phyloP scores from a whole-genome alignment of 2,329 filamentous ascomycete species.

The Septoria linicola region DNA sequence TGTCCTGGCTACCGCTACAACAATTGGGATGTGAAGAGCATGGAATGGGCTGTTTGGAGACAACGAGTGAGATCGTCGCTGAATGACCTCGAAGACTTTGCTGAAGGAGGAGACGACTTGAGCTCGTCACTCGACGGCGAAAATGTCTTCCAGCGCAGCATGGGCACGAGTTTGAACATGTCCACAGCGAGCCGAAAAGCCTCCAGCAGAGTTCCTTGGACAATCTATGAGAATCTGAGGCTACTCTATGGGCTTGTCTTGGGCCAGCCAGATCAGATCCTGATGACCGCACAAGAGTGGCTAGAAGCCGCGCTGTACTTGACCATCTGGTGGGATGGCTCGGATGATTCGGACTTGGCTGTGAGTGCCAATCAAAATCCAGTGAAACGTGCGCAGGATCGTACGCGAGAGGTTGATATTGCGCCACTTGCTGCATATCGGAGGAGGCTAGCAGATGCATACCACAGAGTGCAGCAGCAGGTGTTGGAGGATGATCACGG shows the following conservation, averaged over 20 bases:
- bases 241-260: slow-evolving; percentile 78
- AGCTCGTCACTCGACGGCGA: slow-evolving; percentile 42
- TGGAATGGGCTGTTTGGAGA: slow-evolving; percentile 82
- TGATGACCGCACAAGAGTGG: slow-evolving; percentile 82
- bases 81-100: slow-evolving; percentile 71
- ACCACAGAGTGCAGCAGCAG: slow-evolving; percentile 61
- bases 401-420: slow-evolving; percentile 49
- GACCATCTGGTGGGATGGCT: slow-evolving; percentile 89
- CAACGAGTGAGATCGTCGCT: slow-evolving; percentile 62
- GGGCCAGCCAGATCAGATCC: slow-evolving; percentile 71
- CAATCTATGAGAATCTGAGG: slow-evolving; percentile 80
- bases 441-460: slow-evolving; percentile 68
- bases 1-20: slow-evolving; percentile 66
- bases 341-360: slow-evolving; percentile 53
- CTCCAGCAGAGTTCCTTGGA: slow-evolving; percentile 84
- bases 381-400: slow-evolving; percentile 33
- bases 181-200: slow-evolving; percentile 69
- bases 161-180: slow-evolving; percentile 55
- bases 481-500: slow-evolving; percentile 51
- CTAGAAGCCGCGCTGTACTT: slow-evolving; percentile 81
- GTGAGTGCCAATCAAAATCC: slow-evolving; percentile 49
- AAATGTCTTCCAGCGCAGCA: slow-evolving; percentile 31
- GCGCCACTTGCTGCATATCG: slow-evolving; percentile 68
- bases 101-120: slow-evolving; percentile 68
- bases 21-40: slow-evolving; percentile 80